Evolutionary conservation across 1,284 basidiomycete genomes (phyloP).

Genomic region (Ceratobasidium sp.): DNA sequence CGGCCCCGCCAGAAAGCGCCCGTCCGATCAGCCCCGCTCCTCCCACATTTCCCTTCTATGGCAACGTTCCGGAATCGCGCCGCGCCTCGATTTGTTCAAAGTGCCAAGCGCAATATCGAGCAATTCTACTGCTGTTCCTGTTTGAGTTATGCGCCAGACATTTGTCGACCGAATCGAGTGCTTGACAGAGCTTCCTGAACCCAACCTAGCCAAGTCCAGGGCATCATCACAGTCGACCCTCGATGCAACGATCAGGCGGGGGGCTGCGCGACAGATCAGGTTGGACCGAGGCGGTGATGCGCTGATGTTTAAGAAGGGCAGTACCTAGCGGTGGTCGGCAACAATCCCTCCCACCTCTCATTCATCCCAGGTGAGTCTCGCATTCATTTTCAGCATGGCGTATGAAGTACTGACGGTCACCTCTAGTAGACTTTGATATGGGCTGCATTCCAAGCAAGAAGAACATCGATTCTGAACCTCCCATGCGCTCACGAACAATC

Average conservation of each 20-base stretch:
- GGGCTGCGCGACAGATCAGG: not conserved
- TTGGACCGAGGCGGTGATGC: not conserved
- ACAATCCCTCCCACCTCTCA: no score
- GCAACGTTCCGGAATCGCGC: not conserved
- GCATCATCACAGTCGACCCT: not conserved
- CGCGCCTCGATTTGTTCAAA: not conserved
- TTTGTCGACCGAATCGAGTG: not conserved
- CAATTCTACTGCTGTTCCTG: no score
- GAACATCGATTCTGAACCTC: not conserved
- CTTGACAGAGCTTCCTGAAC: not conserved
- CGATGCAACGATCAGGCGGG: not conserved
- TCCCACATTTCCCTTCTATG: no score
- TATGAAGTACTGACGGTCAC: not conserved
- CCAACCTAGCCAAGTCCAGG: not conserved
- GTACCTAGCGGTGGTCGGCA: no score
- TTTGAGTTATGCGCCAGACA: not conserved
- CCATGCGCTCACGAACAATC: not conserved
- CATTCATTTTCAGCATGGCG: not conserved
- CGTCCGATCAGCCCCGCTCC: no score
- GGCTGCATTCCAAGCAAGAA: conserved; percentile 20
- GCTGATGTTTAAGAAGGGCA: not conserved
- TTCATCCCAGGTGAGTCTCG: no score
- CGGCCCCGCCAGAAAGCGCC: no score
- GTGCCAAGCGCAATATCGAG: no score
- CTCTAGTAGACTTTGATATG: not conserved